Evolutionary conservation across 108 stramenopile species (phyloP).

Genomic region (Nitzschia sp.): DNA sequence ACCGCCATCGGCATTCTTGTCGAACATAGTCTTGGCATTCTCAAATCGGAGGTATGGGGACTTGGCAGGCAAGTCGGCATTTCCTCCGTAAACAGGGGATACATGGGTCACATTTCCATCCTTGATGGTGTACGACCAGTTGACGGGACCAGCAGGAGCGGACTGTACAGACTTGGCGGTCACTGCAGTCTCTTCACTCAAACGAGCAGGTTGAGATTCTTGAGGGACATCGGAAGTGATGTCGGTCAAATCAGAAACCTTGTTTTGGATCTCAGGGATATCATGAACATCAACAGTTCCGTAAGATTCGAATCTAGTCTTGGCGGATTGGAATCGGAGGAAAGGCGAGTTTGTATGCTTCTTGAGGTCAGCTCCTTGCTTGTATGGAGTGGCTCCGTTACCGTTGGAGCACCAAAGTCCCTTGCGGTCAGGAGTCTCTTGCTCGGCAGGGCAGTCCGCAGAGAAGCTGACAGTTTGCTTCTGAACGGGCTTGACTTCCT

Average conservation of each 20-base stretch:
- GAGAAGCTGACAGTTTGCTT: not conserved
- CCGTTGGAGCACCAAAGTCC: constrained; percentile 13
- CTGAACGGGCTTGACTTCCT: not conserved
- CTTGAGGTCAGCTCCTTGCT: constrained; percentile 6
- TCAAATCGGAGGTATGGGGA: constrained; percentile 40
- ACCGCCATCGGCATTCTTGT: not conserved
- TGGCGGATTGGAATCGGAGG: constrained; percentile 38
- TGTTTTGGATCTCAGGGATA: constrained; percentile 19
- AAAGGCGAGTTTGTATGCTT: constrained; percentile 32
- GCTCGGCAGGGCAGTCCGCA: not conserved
- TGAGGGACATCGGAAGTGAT: not conserved
- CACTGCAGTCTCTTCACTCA: constrained; percentile 10
- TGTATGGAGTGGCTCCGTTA: constrained; percentile 31
- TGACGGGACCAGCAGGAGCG: not conserved
- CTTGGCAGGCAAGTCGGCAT: constrained; percentile 25
- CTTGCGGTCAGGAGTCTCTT: not conserved
- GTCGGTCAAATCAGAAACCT: constrained; percentile 26
- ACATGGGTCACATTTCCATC: constrained; percentile 13
- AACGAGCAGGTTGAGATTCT: constrained; percentile 1
- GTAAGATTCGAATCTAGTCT: constrained; percentile 21
- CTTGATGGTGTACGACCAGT: constrained; percentile 33
- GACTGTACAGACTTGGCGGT: not conserved
- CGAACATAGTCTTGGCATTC: constrained; percentile 40
- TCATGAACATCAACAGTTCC: constrained; percentile 27
- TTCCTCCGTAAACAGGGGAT: constrained; percentile 21